Conservation (phyloP, 2,329 filamentous ascomycete species). For the Claviceps humidiphila region DNA sequence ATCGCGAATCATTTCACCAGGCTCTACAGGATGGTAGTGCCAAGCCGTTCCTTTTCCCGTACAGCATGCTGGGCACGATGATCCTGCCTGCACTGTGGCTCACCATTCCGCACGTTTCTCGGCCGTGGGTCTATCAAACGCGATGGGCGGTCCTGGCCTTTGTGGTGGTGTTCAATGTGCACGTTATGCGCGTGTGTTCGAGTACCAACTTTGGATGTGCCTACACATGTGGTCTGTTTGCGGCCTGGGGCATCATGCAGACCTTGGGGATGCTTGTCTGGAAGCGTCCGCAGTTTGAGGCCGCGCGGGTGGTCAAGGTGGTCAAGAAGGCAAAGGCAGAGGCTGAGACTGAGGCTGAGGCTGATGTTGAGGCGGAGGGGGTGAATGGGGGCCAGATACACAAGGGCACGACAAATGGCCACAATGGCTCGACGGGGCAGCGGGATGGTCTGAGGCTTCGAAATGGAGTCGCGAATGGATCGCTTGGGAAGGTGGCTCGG, state of each 20-base stretch:
- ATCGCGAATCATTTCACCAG: conserved; percentile 24
- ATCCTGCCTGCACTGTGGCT: conserved; percentile 42
- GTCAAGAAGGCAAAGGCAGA: background rate
- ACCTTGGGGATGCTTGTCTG: conserved; percentile 37
- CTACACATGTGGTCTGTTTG: conserved; percentile 37
- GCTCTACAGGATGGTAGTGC: conserved; percentile 24
- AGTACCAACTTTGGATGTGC: conserved; percentile 38
- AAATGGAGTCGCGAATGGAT: conserved; percentile 2
- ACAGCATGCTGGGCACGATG: conserved; percentile 32
- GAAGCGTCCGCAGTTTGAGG: conserved; percentile 42
- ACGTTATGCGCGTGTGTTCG: conserved; percentile 27
- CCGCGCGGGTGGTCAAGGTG: conserved; percentile 32
- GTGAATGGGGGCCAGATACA: too few species aligned
- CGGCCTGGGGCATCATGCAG: conserved; percentile 37
- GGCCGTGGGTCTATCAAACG: conserved; percentile 35
- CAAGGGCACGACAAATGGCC: background rate
- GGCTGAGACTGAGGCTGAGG: background rate
- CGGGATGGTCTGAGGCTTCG: conserved; percentile 9
- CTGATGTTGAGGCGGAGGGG: too few species aligned
- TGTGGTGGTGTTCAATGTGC: conserved; percentile 29
- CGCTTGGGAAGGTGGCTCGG: background rate
- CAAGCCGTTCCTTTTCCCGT: conserved; percentile 39
- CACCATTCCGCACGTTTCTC: conserved; percentile 37
- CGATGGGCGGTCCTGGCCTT: conserved; percentile 35
- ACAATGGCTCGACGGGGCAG: conserved; percentile 3